These are phyloP conservation scores for Wilcoxina mikolae DNA, from an alignment of 495 filamentous ascomycete species.

Conservation along the genomic window DNA sequence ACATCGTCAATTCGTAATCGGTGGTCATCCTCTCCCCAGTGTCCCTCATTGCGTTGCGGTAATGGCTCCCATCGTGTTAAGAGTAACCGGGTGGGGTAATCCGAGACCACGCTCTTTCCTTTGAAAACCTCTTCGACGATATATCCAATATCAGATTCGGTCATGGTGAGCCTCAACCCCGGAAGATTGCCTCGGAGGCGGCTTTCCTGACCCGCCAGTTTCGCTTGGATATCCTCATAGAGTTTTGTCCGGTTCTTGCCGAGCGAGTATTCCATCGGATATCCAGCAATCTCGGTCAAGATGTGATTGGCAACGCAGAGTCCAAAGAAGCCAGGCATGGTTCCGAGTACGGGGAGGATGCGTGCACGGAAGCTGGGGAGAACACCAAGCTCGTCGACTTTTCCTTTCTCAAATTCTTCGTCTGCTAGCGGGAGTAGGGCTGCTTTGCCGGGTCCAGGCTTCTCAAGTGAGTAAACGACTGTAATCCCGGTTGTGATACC, in stretches of 20 bases:
- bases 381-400: slow-evolving; percentile 71
- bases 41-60: slow-evolving; percentile 29
- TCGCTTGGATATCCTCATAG: slow-evolving; percentile 64
- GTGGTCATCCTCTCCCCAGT: slow-evolving; percentile 51
- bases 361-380: slow-evolving; percentile 84
- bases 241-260: slow-evolving; percentile 78
- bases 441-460: slow-evolving; percentile 80
- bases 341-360: slow-evolving; percentile 86
- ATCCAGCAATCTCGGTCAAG: slow-evolving; percentile 68
- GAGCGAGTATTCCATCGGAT: slow-evolving; percentile 68
- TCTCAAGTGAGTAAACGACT: slow-evolving; percentile 86
- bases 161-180: slow-evolving; percentile 65
- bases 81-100: slow-evolving; percentile 58
- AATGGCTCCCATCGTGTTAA: slow-evolving; percentile 61
- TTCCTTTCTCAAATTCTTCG: slow-evolving; percentile 77
- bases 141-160: slow-evolving; percentile 64
- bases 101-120: slow-evolving; percentile 69
- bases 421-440: slow-evolving; percentile 72
- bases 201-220: slow-evolving; percentile 58
- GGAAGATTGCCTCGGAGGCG: slow-evolving; percentile 44
- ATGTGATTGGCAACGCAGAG: slow-evolving; percentile 82
- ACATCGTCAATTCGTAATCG: slow-evolving; percentile 53
- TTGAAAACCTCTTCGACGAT: slow-evolving; percentile 78
- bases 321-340: slow-evolving; percentile 94
- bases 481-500: slow-evolving; percentile 78